Evolutionary conservation across 176 grass and related monocot species (phyloP), one percentile per base, ranked within the genome.

Genomic region (Guadua angustifolia): DNA sequence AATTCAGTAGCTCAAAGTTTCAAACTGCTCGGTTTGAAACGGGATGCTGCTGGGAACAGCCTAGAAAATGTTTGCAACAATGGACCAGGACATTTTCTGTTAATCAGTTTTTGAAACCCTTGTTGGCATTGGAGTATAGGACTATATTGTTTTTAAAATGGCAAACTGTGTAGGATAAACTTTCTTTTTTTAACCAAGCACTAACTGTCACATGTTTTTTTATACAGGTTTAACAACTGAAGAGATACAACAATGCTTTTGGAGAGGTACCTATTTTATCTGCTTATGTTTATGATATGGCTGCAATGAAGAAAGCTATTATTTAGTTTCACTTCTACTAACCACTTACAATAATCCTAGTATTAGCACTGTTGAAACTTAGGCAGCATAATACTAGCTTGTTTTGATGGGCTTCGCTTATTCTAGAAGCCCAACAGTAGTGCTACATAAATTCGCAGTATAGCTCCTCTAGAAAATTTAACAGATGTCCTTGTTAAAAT

Each of bases 241-340:
- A 73, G 73, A 86, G 62, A 93, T 93, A 90, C 91, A 93, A 45
- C 85, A 83, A 25, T 93, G 91, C 78, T 93, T 90, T 71, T 93
- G 91, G 91, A 90, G 88, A 93, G 91, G 91, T 93, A 90, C 36
- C 10, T 18, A 63, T 49, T 81, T 71, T 78, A 82, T 63, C 44
- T 77, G 24, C 39, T 60, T 76, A 35, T 55, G 64, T 87, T 76
- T 40, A 49, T 51, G 12, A 60, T 82, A 75, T 82, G 35, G 0
- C 16, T 59, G 22, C 43, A 77, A 81, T 33, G 76, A 79, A 64
- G 14, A 86, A 62, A 77, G 46, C 26, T 69, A 83, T 11, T 39
- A 22, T 63, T 52, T 51, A 46, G 12, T 64, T 26, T 22, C 7
- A 50, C 49, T 63, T 47, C 4, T 29, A 45, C 18, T 75, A 36